These are phyloP conservation scores for Allantophomopsis cytisporea DNA, from an alignment of 2,329 filamentous ascomycete genomes.

Conservation along the genomic window DNA sequence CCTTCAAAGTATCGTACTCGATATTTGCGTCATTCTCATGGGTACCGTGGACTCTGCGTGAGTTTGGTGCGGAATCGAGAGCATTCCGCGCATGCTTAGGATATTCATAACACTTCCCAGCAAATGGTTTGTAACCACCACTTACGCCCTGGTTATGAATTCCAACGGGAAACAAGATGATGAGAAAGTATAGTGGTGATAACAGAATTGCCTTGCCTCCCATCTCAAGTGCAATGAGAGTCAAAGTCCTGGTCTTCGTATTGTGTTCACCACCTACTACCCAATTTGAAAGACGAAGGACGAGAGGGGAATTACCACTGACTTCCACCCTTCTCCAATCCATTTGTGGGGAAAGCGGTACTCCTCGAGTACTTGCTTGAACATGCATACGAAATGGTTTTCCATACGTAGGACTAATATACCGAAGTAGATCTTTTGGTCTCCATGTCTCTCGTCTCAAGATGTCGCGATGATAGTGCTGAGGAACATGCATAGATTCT, in stretches of 20 bases:
- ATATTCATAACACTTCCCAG: conserved; percentile 1
- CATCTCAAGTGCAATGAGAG: not conserved
- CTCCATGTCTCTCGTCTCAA: not conserved
- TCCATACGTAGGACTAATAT: conserved; percentile 1
- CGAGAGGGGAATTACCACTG: not conserved
- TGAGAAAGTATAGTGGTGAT: not conserved
- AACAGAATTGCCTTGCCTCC: no score
- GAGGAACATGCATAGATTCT: not conserved
- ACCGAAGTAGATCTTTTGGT: not conserved
- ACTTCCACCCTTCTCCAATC: not conserved
- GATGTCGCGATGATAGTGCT: not conserved
- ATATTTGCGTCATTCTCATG: not conserved
- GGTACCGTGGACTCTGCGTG: not conserved
- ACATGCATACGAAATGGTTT: not conserved
- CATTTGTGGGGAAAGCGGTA: not conserved
- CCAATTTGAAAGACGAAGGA: not conserved
- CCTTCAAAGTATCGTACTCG: not conserved
- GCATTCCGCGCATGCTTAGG: not conserved
- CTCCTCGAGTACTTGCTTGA: not conserved
- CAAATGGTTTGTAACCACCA: not conserved
- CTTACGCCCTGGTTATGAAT: not conserved
- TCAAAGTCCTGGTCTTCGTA: not conserved
- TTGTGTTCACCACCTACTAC: not conserved
- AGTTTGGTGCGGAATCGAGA: not conserved
- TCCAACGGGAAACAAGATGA: not conserved